Evolutionary conservation across 2,329 filamentous ascomycete species (phyloP).

Genomic region (Colletotrichum cuscutae): DNA sequence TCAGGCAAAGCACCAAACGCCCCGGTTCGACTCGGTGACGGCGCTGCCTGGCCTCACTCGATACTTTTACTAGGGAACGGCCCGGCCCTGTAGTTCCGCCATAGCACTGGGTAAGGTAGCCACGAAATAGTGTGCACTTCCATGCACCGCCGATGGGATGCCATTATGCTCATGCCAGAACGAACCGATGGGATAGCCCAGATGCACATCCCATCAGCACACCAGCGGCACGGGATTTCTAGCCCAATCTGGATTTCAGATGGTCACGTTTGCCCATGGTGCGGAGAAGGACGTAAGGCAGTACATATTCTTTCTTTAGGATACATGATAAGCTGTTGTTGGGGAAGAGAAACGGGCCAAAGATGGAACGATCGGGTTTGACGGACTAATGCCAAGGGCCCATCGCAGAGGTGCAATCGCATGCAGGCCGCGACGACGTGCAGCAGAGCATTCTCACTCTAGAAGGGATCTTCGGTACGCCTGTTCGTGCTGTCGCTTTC

Average conservation of each 20-base stretch:
- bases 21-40: background rate
- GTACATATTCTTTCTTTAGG: background rate
- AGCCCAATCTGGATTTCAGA: background rate
- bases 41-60: background rate
- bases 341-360: background rate
- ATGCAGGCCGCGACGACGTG: background rate
- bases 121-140: background rate
- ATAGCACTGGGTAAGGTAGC: background rate
- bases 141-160: background rate
- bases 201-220: background rate
- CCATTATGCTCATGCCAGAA: background rate
- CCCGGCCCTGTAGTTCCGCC: slow-evolving; percentile 21
- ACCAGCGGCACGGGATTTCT: background rate
- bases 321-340: background rate
- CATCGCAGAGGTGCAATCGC: background rate
- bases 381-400: background rate
- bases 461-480: background rate
- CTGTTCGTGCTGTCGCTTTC: background rate
- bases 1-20: slow-evolving; percentile 8
- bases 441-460: background rate
- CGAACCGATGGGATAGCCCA: background rate
- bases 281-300: background rate
- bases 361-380: background rate
- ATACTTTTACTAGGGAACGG: slow-evolving; percentile 19
- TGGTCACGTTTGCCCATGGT: background rate